These are phyloP conservation scores for Limonium bicolor DNA, from an alignment of 148 eudicot species.

Conservation along the genomic window DNA sequence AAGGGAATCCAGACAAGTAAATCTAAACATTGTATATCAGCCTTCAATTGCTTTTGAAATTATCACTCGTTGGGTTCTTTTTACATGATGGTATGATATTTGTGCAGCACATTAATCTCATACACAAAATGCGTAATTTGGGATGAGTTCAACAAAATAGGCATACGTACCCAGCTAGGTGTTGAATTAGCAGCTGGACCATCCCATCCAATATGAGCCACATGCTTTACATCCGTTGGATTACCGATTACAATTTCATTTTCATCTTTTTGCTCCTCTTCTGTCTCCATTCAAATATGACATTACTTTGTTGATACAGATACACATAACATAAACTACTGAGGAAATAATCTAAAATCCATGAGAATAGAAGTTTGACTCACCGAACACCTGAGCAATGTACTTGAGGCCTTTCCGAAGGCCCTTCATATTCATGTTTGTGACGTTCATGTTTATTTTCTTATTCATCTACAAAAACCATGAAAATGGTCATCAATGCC, in stretches of 20 bases:
- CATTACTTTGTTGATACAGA: neutral
- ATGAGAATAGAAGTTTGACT: neutral
- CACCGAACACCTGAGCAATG: conserved; percentile 50
- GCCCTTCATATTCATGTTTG: conserved; percentile 52
- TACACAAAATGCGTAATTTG: too few species aligned
- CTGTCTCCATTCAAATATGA: neutral
- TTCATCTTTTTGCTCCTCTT: neutral
- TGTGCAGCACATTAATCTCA: too few species aligned
- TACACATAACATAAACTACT: too few species aligned
- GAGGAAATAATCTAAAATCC: too few species aligned
- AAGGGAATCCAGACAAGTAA: too few species aligned
- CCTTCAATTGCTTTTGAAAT: too few species aligned
- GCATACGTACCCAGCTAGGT: conserved; percentile 3
- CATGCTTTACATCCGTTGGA: conserved; percentile 3
- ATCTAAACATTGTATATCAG: too few species aligned
- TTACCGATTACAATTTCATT: neutral
- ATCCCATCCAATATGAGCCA: neutral
- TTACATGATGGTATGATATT: too few species aligned
- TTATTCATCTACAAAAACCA: conserved; percentile 6
- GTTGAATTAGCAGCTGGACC: neutral
- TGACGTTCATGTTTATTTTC: neutral
- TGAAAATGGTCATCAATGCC: conserved; percentile 1
- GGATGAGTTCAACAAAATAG: too few species aligned
- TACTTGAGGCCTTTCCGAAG: conserved; percentile 47
- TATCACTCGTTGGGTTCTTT: too few species aligned